A percentile compares a stretch with the other conserved stretches of the same genome.
Conservation (phyloP, 345 rosid species). For the Murraya paniculata region DNA sequence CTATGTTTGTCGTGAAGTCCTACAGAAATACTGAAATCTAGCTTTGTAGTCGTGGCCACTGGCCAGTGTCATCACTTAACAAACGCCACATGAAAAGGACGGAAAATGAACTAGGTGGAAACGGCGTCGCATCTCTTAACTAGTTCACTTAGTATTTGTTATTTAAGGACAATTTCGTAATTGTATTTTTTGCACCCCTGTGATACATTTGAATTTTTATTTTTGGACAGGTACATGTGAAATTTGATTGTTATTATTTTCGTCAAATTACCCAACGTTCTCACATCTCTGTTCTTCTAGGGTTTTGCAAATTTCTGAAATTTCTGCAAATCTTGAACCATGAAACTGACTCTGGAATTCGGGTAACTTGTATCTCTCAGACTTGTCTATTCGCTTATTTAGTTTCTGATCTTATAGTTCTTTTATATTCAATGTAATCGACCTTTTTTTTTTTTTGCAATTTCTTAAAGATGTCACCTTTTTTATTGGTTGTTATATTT, state of each 20-base stretch:
- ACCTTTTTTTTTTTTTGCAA: background rate
- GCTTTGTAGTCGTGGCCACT: too few species aligned
- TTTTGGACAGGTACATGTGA: too few species aligned
- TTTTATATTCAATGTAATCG: background rate
- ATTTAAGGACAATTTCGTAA: background rate
- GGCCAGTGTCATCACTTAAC: too few species aligned
- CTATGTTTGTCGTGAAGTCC: too few species aligned
- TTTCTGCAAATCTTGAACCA: conserved; percentile 24
- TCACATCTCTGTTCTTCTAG: conserved; percentile 9
- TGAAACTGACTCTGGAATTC: conserved; percentile 84
- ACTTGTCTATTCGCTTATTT: background rate
- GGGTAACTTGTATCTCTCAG: conserved; percentile 37
- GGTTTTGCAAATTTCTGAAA: conserved; percentile 23
- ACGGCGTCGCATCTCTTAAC: background rate
- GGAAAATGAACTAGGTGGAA: background rate
- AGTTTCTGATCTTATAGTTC: background rate
- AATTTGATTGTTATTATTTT: background rate
- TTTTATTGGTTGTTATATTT: background rate
- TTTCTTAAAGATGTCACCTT: background rate
- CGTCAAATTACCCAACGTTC: background rate
- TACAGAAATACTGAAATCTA: too few species aligned
- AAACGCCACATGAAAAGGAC: too few species aligned
- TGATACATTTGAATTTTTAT: too few species aligned
- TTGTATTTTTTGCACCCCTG: background rate
- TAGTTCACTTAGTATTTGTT: background rate